These are phyloP conservation scores for Backusella australiensis DNA, from an alignment of 192 early-diverging fungal species.

Conservation along the genomic window DNA sequence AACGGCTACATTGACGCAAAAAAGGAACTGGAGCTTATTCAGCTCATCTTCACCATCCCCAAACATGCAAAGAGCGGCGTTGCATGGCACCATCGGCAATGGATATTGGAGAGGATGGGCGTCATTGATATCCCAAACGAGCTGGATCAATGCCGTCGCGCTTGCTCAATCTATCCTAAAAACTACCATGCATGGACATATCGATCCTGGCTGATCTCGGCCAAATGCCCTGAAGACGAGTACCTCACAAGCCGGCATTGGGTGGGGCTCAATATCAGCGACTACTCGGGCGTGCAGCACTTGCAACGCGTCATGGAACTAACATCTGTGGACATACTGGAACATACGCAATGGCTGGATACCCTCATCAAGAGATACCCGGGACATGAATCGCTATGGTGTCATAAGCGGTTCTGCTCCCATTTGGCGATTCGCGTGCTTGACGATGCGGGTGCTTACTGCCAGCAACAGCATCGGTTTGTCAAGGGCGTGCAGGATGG, in stretches of 20 bases:
- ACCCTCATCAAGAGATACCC: constrained; percentile 39
- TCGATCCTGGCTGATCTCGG: constrained; percentile 45
- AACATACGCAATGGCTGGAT: constrained; percentile 20
- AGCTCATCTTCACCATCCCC: constrained; percentile 49
- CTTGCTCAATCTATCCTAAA: constrained; percentile 45
- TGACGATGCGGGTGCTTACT: not conserved
- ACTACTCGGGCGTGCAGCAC: constrained; percentile 49
- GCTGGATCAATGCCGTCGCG: constrained; percentile 27
- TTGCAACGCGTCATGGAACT: constrained; percentile 37
- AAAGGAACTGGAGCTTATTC: constrained; percentile 40
- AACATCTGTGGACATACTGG: not conserved
- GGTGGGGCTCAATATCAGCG: constrained; percentile 41
- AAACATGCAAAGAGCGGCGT: constrained; percentile 47
- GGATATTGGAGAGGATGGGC: constrained; percentile 18
- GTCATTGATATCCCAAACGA: constrained; percentile 23
- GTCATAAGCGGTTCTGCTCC: constrained; percentile 43
- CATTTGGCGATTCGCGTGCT: not conserved
- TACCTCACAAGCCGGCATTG: constrained; percentile 6
- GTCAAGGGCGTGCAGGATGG: not conserved
- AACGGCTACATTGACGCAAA: constrained; percentile 24
- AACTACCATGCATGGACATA: constrained; percentile 55
- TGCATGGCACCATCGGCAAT: constrained; percentile 51
- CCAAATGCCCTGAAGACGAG: constrained; percentile 16
- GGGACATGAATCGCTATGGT: constrained; percentile 54
- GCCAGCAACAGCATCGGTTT: not conserved